Conservation (phyloP, 2,329 filamentous ascomycete species). For the Xylaria multiplex region DNA sequence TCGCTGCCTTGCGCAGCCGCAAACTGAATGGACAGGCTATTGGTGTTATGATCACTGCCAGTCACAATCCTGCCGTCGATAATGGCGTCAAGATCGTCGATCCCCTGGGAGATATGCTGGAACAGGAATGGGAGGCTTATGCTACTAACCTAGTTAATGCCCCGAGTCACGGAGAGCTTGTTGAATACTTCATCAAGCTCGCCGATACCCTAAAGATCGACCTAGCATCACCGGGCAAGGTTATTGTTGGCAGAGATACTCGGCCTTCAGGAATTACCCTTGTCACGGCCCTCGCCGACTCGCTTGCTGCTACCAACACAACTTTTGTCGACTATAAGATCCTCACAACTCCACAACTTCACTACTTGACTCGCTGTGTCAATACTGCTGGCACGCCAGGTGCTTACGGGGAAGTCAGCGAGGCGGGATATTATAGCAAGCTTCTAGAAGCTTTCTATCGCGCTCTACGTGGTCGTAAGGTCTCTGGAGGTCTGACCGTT, state of each 20-base stretch:
- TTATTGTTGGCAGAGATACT: slow-evolving; percentile 92
- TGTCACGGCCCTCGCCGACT: slow-evolving; percentile 80
- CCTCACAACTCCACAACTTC: slow-evolving; percentile 95
- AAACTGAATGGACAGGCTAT: slow-evolving; percentile 91
- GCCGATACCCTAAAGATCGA: slow-evolving; percentile 81
- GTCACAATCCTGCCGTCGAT: slow-evolving; percentile 88
- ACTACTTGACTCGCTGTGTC: slow-evolving; percentile 93
- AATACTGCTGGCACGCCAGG: slow-evolving; percentile 91
- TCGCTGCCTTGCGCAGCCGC: slow-evolving; percentile 87
- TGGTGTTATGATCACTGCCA: slow-evolving; percentile 95
- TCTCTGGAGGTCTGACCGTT: slow-evolving; percentile 79
- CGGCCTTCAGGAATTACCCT: slow-evolving; percentile 89
- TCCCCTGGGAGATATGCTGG: slow-evolving; percentile 97
- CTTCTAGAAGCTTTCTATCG: slow-evolving; percentile 83
- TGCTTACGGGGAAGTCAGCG: slow-evolving; percentile 87
- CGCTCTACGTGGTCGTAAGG: slow-evolving; percentile 80
- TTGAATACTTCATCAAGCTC: slow-evolving; percentile 79
- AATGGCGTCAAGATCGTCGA: slow-evolving; percentile 97
- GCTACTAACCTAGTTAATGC: slow-evolving; percentile 92
- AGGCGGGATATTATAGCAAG: slow-evolving; percentile 96
- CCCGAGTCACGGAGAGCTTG: slow-evolving; percentile 76
- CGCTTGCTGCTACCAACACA: slow-evolving; percentile 78
- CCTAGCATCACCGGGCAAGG: slow-evolving; percentile 74
- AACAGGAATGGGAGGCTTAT: slow-evolving; percentile 92
- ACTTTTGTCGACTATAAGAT: slow-evolving; percentile 87